Evolutionary conservation across 495 filamentous ascomycete species (phyloP).

Genomic region (Penicillium longicatenatum): DNA sequence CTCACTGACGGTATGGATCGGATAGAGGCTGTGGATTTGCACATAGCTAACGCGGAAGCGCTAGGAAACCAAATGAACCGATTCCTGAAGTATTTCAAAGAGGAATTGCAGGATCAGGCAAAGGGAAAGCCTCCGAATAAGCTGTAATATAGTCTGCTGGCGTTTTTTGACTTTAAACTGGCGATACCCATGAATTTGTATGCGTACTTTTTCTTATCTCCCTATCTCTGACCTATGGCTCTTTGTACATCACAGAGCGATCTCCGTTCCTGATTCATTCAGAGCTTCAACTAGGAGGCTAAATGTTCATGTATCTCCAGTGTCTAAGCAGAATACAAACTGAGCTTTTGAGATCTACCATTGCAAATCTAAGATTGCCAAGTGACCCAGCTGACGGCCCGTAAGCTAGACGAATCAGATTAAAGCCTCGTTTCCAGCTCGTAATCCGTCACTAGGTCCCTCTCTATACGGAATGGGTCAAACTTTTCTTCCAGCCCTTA

Average conservation of each 20-base stretch:
- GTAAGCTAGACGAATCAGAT: constrained; percentile 1
- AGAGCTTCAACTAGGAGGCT: no score
- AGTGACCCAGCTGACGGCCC: constrained; percentile 2
- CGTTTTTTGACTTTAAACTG: constrained; percentile 6
- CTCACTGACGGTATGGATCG: constrained; percentile 51
- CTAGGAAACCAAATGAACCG: constrained; percentile 34
- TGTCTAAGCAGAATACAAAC: background rate
- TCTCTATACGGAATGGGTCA: background rate
- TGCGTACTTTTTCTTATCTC: background rate
- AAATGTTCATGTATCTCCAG: background rate
- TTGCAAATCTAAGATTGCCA: background rate
- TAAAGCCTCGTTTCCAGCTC: constrained; percentile 1
- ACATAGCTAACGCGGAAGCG: constrained; percentile 16
- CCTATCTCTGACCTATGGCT: background rate
- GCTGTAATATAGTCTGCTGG: constrained; percentile 19
- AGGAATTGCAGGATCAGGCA: constrained; percentile 61
- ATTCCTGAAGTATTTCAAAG: constrained; percentile 58
- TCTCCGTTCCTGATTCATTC: background rate
- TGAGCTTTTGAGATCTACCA: background rate
- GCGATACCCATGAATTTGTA: constrained; percentile 12
- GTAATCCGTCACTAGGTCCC: background rate
- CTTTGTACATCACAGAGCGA: background rate
- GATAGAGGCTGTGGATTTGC: background rate
- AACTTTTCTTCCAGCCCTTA: no score
- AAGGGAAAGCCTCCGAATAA: constrained; percentile 48